Percentiles rank a stretch among this genome's conserved stretches.
phyloP scores from a whole-genome alignment of 495 filamentous ascomycete genomes.

The Penicillium flavigenum region DNA sequence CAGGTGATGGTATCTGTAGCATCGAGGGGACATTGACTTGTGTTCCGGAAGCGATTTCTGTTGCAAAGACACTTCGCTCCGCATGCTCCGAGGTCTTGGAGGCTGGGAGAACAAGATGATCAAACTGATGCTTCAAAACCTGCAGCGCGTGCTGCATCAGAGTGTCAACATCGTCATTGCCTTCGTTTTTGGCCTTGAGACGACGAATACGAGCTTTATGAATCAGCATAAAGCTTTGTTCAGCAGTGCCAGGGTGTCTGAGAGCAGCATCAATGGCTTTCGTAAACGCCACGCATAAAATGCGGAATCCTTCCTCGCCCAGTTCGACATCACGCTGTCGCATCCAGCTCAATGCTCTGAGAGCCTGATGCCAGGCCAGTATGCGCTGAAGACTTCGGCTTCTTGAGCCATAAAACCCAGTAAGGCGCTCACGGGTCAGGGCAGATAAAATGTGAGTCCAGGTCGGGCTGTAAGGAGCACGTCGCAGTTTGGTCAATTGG shows the following conservation, averaged over 20 bases:
- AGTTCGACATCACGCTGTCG: constrained; percentile 36
- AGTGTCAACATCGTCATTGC: constrained; percentile 25
- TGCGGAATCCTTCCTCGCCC: constrained; percentile 43
- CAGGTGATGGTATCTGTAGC: constrained; percentile 43
- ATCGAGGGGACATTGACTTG: constrained; percentile 33
- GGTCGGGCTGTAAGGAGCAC: constrained; percentile 32
- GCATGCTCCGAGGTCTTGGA: constrained; percentile 27
- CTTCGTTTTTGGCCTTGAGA: constrained; percentile 8
- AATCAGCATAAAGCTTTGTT: constrained; percentile 28
- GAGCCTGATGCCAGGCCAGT: constrained; percentile 45
- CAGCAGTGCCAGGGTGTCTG: constrained; percentile 24
- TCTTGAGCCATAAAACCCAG: constrained; percentile 17
- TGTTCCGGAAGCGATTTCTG: constrained; percentile 13
- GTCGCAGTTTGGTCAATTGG: constrained; percentile 36
- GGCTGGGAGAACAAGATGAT: constrained; percentile 37
- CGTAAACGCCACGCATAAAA: constrained; percentile 47
- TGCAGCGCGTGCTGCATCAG: constrained; percentile 36
- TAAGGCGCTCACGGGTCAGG: constrained; percentile 25
- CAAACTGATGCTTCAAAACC: constrained; percentile 39
- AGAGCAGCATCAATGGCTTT: constrained; percentile 39
- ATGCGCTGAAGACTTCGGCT: constrained; percentile 32
- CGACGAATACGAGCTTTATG: constrained; percentile 14
- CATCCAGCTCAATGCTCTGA: constrained; percentile 41
- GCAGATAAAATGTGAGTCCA: constrained; percentile 44
- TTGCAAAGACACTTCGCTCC: constrained; percentile 22